Base-by-base conservation (phyloP, 1,284 basidiomycete species). In the Fomitopsis palustris region DNA sequence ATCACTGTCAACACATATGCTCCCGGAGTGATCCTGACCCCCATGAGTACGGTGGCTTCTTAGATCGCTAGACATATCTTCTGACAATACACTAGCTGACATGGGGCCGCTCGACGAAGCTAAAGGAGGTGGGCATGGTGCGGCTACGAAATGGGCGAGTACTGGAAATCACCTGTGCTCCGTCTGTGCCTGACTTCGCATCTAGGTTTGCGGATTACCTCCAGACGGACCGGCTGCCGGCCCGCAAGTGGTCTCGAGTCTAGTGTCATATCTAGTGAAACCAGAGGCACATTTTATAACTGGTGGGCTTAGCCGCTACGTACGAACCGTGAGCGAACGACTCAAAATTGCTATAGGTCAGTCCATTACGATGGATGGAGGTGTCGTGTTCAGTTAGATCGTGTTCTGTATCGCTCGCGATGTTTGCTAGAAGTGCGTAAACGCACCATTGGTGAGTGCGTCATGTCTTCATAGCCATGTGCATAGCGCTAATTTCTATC, bases 1-100 rank as follows among this genome's bases (percentile, higher is more conserved):
- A 64, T 67, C 42, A 67, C 65, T 12, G 65, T 65, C 29, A 67
- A 67, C 39, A 29, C 62, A 9, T 67, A 67, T 41, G 52, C 57
- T 19, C 65, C 65, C 8, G 64, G 65, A 9, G 33, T 61, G 8
- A 64, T 67, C 43, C 25, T 49, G 8, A 64, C 65, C 8, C 37
- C 53, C 2, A 63, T 66, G 62, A 55, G 65, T 65, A 47, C 33
- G 61, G n/a, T 5, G 27, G 14, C 6, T 21, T n/a, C 33, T 17
- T 3, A 9, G 14, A 25, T 49, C 21, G 7, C 53, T 35, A 8
- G 21, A 41, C 12, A 16, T 3, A 14, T 12, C 23, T 59, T 4
- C 33, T 49, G 16, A 31, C 42, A 16, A 29, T 53, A 14, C 25
- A 33, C 19, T n/a, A 42, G 23, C 29, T 57, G 45, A 42, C n/a